A percentile compares a stretch with the other conserved stretches of the same genome.
phyloP scores from a whole-genome alignment of 331 rosid genomes.

The Acacia pycnantha region DNA sequence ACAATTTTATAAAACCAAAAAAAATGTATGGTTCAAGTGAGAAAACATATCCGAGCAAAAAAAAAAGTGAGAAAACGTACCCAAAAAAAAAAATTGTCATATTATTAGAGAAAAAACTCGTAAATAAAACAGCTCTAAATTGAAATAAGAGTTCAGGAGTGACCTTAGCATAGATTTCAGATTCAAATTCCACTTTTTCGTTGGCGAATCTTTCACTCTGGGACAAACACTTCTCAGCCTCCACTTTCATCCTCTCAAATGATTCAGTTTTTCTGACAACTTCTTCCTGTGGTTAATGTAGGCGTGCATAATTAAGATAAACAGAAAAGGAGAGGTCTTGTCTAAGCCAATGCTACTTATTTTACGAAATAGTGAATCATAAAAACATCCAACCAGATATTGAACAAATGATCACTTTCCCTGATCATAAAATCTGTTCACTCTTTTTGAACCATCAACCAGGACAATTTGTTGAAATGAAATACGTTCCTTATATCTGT shows the following conservation, averaged over 20 bases:
- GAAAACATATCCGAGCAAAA: neutral
- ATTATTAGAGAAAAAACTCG: neutral
- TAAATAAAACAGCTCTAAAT: conserved; percentile 15
- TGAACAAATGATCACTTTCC: neutral
- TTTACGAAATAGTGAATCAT: conserved; percentile 4
- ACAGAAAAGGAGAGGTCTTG: neutral
- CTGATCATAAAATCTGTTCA: conserved; percentile 6
- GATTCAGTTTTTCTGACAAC: conserved; percentile 69
- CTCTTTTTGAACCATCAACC: neutral
- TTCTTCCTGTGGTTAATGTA: conserved; percentile 64
- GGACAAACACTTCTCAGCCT: conserved; percentile 74
- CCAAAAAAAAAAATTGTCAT: neutral
- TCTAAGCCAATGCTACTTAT: neutral
- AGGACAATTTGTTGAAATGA: neutral
- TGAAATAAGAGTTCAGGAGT: conserved; percentile 17
- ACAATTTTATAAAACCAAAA: neutral
- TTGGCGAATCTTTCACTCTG: conserved; percentile 72
- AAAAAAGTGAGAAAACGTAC: neutral
- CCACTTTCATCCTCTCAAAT: conserved; percentile 75
- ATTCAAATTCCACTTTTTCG: conserved; percentile 78
- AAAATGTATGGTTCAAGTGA: neutral
- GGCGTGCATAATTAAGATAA: neutral
- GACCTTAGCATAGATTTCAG: conserved; percentile 73
- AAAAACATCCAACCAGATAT: neutral
- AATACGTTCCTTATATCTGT: neutral